phyloP scores from a whole-genome alignment of 345 rosid species.

The Isatis tinctoria region DNA sequence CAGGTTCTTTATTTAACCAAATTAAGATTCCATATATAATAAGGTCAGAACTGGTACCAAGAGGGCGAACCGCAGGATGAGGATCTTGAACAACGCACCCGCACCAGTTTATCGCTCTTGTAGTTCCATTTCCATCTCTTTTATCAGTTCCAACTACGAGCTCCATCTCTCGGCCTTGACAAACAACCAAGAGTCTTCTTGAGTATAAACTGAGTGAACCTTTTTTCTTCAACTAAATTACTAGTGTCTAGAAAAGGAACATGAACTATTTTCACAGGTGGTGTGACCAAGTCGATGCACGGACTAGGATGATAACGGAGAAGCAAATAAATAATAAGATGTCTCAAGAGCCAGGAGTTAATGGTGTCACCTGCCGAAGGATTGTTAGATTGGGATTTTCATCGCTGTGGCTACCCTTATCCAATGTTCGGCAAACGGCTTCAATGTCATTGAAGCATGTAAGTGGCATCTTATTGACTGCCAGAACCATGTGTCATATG shows the following conservation, averaged over 20 bases:
- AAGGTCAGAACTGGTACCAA: slow-evolving; percentile 42
- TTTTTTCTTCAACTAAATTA: slow-evolving; percentile 9
- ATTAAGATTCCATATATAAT: neutral
- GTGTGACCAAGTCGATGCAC: neutral
- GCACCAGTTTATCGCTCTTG: slow-evolving; percentile 82
- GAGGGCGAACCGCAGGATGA: slow-evolving; percentile 93
- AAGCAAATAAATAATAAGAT: neutral
- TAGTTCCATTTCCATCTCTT: slow-evolving; percentile 90
- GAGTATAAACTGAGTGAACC: neutral
- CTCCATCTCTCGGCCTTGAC: slow-evolving; percentile 73
- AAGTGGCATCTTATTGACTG: slow-evolving; percentile 79
- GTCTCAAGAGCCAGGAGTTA: slow-evolving; percentile 6
- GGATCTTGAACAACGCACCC: slow-evolving; percentile 93
- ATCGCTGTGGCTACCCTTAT: slow-evolving; percentile 41
- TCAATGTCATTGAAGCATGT: slow-evolving; percentile 58
- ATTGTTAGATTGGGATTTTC: slow-evolving; percentile 70
- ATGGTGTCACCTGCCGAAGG: slow-evolving; percentile 65
- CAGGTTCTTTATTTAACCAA: neutral
- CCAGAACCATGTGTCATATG: slow-evolving; percentile 57
- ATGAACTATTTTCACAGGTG: neutral
- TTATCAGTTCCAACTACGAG: slow-evolving; percentile 77
- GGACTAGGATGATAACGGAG: neutral
- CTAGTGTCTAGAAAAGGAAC: no score
- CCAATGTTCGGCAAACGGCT: slow-evolving; percentile 68
- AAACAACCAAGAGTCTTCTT: slow-evolving; percentile 19